A percentile compares a stretch with the other conserved stretches of the same genome.
Conservation (phyloP, 257 asterid genomes). For the Lycium ferocissimum region DNA sequence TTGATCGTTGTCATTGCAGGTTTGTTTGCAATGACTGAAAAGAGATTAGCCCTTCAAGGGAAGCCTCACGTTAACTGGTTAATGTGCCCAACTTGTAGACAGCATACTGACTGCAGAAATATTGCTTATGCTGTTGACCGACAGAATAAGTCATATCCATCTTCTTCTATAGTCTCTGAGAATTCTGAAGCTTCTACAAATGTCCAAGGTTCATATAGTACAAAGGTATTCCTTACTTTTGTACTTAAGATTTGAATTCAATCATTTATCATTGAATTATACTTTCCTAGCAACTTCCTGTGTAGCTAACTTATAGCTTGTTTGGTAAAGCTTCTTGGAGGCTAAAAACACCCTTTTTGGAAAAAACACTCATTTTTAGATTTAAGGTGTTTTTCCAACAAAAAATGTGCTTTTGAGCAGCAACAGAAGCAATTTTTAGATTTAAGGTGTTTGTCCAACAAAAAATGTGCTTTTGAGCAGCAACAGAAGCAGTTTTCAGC, state of each 20-base stretch:
- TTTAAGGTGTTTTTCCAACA: background rate
- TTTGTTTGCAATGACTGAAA: conserved; percentile 84
- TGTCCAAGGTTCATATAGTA: conserved; percentile 93
- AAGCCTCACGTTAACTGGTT: conserved; percentile 61
- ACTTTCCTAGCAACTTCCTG: background rate
- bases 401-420: conserved; percentile 9
- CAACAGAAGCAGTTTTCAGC: background rate
- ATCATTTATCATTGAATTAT: background rate
- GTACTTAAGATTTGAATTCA: background rate
- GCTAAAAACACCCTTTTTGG: background rate
- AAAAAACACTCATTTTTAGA: background rate
- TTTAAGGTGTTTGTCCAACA: background rate
- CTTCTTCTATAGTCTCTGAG: conserved; percentile 41
- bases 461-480: conserved; percentile 9
- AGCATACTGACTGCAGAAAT: conserved; percentile 76
- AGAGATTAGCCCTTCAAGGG: conserved; percentile 55
- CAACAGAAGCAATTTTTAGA: background rate
- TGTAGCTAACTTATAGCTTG: background rate
- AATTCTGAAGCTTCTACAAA: conserved; percentile 61
- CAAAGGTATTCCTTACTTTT: conserved; percentile 61
- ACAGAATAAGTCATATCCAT: conserved; percentile 42
- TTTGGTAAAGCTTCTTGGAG: background rate
- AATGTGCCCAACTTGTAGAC: conserved; percentile 95
- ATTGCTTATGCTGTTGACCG: conserved; percentile 86
- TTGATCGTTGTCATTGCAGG: conserved; percentile 53